A percentile compares a stretch with the other conserved stretches of the same genome.
Evolutionary conservation across 2,329 filamentous ascomycete genomes (phyloP).

Genomic region (Nothopassalora personata): DNA sequence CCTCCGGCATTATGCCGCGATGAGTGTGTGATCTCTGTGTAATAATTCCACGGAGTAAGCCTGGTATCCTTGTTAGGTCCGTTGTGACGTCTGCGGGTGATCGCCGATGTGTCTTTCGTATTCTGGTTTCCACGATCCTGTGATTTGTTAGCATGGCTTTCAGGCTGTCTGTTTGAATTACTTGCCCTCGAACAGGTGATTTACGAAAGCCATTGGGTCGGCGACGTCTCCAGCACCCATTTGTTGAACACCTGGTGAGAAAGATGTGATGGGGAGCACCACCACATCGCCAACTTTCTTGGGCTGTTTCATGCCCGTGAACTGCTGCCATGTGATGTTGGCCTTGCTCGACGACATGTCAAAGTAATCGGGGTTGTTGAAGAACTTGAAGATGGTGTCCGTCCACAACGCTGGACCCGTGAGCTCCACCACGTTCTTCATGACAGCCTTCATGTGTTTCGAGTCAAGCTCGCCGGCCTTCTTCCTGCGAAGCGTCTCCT

Average conservation of each 20-base stretch:
- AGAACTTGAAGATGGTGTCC: slow-evolving; percentile 82
- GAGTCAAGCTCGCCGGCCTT: slow-evolving; percentile 57
- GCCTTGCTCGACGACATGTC: slow-evolving; percentile 65
- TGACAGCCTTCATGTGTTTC: slow-evolving; percentile 41
- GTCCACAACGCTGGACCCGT: slow-evolving; percentile 95
- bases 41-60: background rate
- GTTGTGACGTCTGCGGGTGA: slow-evolving; percentile 3
- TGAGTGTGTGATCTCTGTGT: background rate
- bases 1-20: slow-evolving; percentile 4
- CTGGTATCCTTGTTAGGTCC: background rate
- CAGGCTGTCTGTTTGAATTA: background rate
- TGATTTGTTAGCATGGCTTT: slow-evolving; percentile 6
- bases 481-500: slow-evolving; percentile 72
- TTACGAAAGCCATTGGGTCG: slow-evolving; percentile 94
- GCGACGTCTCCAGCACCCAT: slow-evolving; percentile 87
- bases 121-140: slow-evolving; percentile 73
- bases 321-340: slow-evolving; percentile 79
- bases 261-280: slow-evolving; percentile 91
- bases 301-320: slow-evolving; percentile 75
- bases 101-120: slow-evolving; percentile 63
- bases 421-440: slow-evolving; percentile 82
- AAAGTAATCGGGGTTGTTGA: slow-evolving; percentile 88
- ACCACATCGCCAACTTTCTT: slow-evolving; percentile 92
- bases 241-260: slow-evolving; percentile 88
- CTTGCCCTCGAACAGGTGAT: slow-evolving; percentile 91